Percentiles rank a stretch among this genome's conserved stretches.
These are phyloP conservation scores for Schizothecium vesticola DNA, from an alignment of 495 filamentous ascomycete species.

Conservation along the genomic window DNA sequence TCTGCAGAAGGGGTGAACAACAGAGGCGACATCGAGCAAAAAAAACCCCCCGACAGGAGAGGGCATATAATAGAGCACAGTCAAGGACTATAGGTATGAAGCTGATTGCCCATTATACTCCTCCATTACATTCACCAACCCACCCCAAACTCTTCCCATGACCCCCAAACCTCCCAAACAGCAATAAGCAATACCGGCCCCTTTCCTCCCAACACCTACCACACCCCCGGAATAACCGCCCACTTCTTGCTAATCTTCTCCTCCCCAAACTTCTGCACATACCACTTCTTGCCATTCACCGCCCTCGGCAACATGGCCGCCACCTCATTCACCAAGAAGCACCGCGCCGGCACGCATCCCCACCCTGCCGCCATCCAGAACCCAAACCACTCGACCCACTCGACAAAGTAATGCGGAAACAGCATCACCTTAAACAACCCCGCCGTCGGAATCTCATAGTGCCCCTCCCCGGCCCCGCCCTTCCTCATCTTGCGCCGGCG, in stretches of 20 bases:
- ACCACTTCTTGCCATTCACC: slow-evolving; percentile 78
- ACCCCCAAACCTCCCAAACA: neutral
- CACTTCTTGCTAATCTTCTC: slow-evolving; percentile 68
- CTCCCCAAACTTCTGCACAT: slow-evolving; percentile 77
- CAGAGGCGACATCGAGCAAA: neutral
- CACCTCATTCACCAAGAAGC: slow-evolving; percentile 82
- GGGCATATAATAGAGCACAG: neutral
- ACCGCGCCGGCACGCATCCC: slow-evolving; percentile 64
- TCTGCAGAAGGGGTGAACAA: neutral
- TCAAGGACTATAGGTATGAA: neutral
- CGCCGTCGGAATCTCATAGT: slow-evolving; percentile 80
- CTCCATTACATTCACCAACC: neutral
- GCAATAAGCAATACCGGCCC: neutral
- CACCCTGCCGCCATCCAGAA: slow-evolving; percentile 67
- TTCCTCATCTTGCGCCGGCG: slow-evolving; percentile 50
- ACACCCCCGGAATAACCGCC: slow-evolving; percentile 75
- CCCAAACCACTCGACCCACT: slow-evolving; percentile 95
- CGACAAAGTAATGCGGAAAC: slow-evolving; percentile 87
- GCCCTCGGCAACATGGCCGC: slow-evolving; percentile 87
- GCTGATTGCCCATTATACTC: neutral
- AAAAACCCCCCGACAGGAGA: neutral
- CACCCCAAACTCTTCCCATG: neutral
- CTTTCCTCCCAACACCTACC: slow-evolving; percentile 37
- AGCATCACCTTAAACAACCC: slow-evolving; percentile 79
- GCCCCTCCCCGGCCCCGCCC: slow-evolving; percentile 55